Percentiles rank a stretch among this genome's conserved stretches.
Conservation (phyloP, 306 rosid species). For the Gastrolobium bilobum region DNA sequence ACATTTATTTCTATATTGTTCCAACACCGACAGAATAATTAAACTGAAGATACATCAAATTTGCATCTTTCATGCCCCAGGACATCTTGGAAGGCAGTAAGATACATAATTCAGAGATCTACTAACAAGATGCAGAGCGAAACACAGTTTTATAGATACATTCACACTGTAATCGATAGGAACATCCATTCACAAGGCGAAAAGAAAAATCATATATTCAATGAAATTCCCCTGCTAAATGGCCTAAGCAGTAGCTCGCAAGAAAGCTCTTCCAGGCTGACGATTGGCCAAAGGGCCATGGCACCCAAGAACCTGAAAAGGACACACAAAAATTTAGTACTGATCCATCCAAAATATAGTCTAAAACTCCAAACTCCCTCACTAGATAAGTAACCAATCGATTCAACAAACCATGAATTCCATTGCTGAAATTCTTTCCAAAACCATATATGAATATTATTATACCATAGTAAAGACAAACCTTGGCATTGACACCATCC, state of each 20-base stretch:
- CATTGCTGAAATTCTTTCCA: neutral
- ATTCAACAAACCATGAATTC: neutral
- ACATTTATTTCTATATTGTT: constrained; percentile 7
- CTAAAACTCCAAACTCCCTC: neutral
- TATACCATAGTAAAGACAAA: constrained; percentile 24
- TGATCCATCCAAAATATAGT: constrained; percentile 1
- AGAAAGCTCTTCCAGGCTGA: constrained; percentile 78
- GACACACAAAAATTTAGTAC: neutral
- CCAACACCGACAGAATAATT: neutral
- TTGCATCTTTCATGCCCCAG: constrained; percentile 16
- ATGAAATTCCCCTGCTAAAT: neutral
- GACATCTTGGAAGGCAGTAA: neutral
- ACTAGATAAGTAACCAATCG: neutral
- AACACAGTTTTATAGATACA: neutral
- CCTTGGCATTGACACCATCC: constrained; percentile 93
- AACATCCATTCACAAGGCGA: neutral
- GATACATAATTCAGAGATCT: constrained; percentile 8
- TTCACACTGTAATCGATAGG: neutral
- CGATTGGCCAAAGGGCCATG: constrained; percentile 82
- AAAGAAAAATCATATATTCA: neutral
- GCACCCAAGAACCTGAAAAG: constrained; percentile 79
- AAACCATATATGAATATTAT: neutral
- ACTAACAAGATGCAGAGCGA: neutral
- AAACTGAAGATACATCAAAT: constrained; percentile 15
- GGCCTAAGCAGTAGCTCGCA: constrained; percentile 57